phyloP scores from a whole-genome alignment of 805 yeast genomes.

The Blastobotrys muscicola region DNA sequence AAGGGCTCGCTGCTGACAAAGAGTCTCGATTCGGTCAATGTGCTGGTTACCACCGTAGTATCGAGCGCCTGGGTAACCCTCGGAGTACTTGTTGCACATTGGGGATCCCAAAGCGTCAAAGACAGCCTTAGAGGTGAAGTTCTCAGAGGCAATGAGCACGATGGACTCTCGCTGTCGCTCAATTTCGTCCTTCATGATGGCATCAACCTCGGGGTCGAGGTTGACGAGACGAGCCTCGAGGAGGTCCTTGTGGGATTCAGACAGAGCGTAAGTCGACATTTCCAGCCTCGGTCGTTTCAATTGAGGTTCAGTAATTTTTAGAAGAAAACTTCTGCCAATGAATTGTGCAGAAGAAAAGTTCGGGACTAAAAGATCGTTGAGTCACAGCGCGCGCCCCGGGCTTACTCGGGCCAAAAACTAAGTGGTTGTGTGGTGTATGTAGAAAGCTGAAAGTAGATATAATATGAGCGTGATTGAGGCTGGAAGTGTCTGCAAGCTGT shows the following conservation, averaged over 20 bases:
- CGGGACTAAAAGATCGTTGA: no score
- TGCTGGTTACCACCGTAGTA: conserved; percentile 98
- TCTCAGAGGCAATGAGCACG: conserved; percentile 92
- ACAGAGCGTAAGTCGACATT: conserved; percentile 21
- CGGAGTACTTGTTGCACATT: conserved; percentile 97
- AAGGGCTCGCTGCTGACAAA: conserved; percentile 92
- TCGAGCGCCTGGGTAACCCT: conserved; percentile 98
- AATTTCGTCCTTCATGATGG: conserved; percentile 55
- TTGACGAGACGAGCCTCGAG: conserved; percentile 22
- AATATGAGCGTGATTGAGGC: no score
- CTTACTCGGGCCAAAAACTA: no score
- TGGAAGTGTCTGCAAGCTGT: no score
- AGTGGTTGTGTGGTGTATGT: no score
- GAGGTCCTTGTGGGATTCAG: conserved; percentile 26
- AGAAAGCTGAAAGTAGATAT: no score
- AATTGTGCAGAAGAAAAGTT: no score
- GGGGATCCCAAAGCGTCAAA: conserved; percentile 96
- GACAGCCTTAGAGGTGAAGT: conserved; percentile 92
- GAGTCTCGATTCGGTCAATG: conserved; percentile 84
- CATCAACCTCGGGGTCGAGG: conserved; percentile 33
- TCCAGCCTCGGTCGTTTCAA: no score
- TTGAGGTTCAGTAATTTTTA: no score
- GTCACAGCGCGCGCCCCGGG: no score
- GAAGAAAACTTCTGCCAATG: no score
- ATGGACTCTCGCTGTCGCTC: conserved; percentile 89